Evolutionary conservation across 768 basidiomycete species (phyloP).

Genomic region (Kwoniella dendrophila): DNA sequence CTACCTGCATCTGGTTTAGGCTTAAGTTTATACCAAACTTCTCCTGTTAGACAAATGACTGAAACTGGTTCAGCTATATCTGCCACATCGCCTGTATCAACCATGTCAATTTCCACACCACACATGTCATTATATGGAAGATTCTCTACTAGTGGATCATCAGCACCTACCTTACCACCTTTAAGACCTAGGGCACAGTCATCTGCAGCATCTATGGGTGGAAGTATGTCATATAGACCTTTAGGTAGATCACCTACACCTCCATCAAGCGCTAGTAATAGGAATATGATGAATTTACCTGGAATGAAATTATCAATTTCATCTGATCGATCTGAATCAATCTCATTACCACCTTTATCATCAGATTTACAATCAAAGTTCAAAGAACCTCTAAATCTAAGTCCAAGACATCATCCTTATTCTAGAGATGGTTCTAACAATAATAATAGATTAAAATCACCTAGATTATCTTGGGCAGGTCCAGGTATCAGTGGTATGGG

Average conservation of each 20-base stretch:
- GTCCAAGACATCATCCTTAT: constrained; percentile 26
- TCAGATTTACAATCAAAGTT: constrained; percentile 9
- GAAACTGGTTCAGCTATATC: constrained; percentile 19
- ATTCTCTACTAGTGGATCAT: constrained; percentile 7
- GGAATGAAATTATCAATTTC: constrained; percentile 14
- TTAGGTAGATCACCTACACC: constrained; percentile 10
- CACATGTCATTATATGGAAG: constrained; percentile 12
- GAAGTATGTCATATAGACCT: too few relatives aligned
- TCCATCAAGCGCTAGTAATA: too few relatives aligned
- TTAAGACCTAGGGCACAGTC: constrained; percentile 20
- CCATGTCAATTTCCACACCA: constrained; percentile 23
- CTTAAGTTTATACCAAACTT: constrained; percentile 25
- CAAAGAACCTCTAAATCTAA: constrained; percentile 10
- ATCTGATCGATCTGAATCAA: constrained; percentile 11
- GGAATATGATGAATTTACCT: not conserved
- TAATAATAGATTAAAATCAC: too few relatives aligned
- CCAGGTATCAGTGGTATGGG: not conserved
- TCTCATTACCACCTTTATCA: constrained; percentile 14
- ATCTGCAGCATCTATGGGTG: constrained; percentile 14
- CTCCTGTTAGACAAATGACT: constrained; percentile 11
- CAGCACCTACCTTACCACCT: constrained; percentile 20
- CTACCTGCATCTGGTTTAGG: constrained; percentile 14
- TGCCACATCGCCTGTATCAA: constrained; percentile 21
- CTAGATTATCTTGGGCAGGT: constrained; percentile 19
- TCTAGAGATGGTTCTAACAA: too few relatives aligned